A percentile compares a stretch with the other conserved stretches of the same genome.
Conservation (phyloP, 495 filamentous ascomycete species). For the Aspergillus incahuasiensis region DNA sequence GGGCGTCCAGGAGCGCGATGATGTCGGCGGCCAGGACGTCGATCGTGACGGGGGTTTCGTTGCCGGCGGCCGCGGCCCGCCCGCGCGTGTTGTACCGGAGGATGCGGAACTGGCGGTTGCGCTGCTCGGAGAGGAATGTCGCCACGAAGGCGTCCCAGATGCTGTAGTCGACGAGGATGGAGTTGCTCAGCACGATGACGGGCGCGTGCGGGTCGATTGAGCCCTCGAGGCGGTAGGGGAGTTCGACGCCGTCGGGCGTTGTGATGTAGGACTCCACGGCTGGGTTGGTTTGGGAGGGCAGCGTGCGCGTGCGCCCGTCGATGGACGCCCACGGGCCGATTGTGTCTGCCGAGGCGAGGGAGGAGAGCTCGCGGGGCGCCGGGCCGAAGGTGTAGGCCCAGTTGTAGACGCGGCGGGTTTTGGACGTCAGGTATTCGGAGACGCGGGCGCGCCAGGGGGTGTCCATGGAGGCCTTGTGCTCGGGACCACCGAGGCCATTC, state of each 20-base stretch:
- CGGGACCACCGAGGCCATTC: constrained; percentile 60
- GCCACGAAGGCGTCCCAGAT: constrained; percentile 75
- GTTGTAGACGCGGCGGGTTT: constrained; percentile 55
- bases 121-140: constrained; percentile 50
- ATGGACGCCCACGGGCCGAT: constrained; percentile 46
- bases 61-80: constrained; percentile 40
- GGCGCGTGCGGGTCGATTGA: constrained; percentile 60
- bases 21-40: constrained; percentile 65
- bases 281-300: constrained; percentile 45
- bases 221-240: constrained; percentile 73
- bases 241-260: constrained; percentile 57
- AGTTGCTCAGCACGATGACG: constrained; percentile 68
- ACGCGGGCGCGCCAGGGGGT: constrained; percentile 56
- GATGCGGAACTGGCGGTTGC: constrained; percentile 62
- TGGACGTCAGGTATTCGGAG: constrained; percentile 48
- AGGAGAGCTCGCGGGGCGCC: constrained; percentile 60
- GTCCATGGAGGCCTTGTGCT: constrained; percentile 55
- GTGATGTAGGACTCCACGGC: constrained; percentile 63
- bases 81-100: constrained; percentile 69
- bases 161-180: constrained; percentile 62
- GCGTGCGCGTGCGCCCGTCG: constrained; percentile 49
- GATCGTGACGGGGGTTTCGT: constrained; percentile 50
- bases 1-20: constrained; percentile 49
- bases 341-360: constrained; percentile 33
- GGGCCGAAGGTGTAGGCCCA: constrained; percentile 77